Conservation (phyloP, 1,284 basidiomycete species). For the Gomphus bonarii region DNA sequence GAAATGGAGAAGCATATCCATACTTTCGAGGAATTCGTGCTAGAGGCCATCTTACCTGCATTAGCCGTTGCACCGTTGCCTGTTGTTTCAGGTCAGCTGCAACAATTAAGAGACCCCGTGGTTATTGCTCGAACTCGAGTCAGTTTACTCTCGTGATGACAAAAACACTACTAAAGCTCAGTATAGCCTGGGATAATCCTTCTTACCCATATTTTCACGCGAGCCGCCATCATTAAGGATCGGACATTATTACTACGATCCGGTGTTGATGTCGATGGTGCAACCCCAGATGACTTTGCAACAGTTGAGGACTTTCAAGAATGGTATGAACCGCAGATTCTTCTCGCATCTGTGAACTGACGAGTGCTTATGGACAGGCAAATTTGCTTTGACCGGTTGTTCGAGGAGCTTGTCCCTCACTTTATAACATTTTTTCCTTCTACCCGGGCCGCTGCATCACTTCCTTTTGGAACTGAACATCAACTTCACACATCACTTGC, state of each 20-base stretch:
- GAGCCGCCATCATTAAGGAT: slow-evolving; percentile 78
- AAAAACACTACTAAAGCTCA: slow-evolving; percentile 9
- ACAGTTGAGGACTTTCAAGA: slow-evolving; percentile 70
- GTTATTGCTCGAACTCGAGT: slow-evolving; percentile 70
- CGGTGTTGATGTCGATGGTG: slow-evolving; percentile 32
- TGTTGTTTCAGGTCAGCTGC: slow-evolving; percentile 80
- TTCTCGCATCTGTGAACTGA: neutral
- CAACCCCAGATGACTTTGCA: slow-evolving; percentile 39
- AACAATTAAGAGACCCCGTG: slow-evolving; percentile 72
- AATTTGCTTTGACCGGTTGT: slow-evolving; percentile 76
- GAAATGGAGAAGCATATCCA: slow-evolving; percentile 85
- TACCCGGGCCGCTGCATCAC: slow-evolving; percentile 51
- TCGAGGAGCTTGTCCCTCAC: slow-evolving; percentile 67
- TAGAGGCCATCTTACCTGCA: slow-evolving; percentile 80
- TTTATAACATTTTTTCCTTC: slow-evolving; percentile 85
- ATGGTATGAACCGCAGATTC: slow-evolving; percentile 46
- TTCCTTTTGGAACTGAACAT: slow-evolving; percentile 35
- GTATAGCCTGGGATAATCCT: slow-evolving; percentile 83
- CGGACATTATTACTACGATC: slow-evolving; percentile 6
- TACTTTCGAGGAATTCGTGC: slow-evolving; percentile 75
- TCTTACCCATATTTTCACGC: slow-evolving; percentile 84
- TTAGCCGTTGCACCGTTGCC: slow-evolving; percentile 72
- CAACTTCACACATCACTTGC: slow-evolving; percentile 29
- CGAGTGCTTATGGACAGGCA: slow-evolving; percentile 39
- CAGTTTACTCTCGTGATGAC: slow-evolving; percentile 20